A percentile compares a stretch with the other conserved stretches of the same genome.
Conservation (phyloP, 2,329 filamentous ascomycete species). For the Claviceps sp. region DNA sequence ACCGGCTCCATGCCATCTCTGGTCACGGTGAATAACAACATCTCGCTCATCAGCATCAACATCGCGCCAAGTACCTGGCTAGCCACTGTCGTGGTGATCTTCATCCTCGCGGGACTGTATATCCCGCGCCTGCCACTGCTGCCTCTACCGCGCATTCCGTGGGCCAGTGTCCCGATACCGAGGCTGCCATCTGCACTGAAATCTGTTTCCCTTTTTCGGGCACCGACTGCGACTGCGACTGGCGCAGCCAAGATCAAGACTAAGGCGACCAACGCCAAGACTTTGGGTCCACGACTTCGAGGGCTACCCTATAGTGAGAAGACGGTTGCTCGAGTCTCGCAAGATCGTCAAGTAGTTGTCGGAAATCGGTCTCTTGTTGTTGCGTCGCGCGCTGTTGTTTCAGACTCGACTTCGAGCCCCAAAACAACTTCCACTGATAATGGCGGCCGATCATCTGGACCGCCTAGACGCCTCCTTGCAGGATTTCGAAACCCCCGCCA, state of each 20-base stretch:
- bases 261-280: too few species aligned
- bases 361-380: conserved; percentile 20
- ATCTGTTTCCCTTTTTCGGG: not conserved
- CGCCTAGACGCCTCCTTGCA: conserved; percentile 38
- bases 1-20: conserved; percentile 41
- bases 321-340: conserved; percentile 12
- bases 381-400: not conserved
- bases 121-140: conserved; percentile 21
- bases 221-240: not conserved
- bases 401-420: too few species aligned
- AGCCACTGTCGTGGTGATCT: conserved; percentile 33
- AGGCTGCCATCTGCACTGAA: conserved; percentile 9
- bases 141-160: conserved; percentile 18
- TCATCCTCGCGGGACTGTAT: conserved; percentile 39
- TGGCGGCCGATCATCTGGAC: conserved; percentile 24
- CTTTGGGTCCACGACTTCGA: not conserved
- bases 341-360: conserved; percentile 16
- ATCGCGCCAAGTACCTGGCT: conserved; percentile 46
- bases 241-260: conserved; percentile 4
- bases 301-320: conserved; percentile 12
- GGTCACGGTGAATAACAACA: conserved; percentile 47
- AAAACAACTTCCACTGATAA: too few species aligned
- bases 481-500: conserved; percentile 40
- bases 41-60: conserved; percentile 45
- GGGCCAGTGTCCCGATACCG: conserved; percentile 14